Evolutionary conservation across 768 basidiomycete species (phyloP).

Genomic region (Mycena epipterygia): DNA sequence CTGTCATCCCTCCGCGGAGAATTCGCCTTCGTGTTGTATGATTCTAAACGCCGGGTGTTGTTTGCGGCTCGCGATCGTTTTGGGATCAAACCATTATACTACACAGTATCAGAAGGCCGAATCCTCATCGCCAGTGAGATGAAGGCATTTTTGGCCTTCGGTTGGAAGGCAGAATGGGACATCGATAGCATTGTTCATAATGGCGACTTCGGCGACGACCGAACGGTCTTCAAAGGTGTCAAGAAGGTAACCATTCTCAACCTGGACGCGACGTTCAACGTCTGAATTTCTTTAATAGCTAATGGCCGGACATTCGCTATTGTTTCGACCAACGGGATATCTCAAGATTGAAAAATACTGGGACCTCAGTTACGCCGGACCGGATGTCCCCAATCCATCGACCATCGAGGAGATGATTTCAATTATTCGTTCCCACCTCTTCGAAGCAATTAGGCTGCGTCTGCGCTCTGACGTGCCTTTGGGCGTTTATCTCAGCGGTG

Average conservation of each 20-base stretch:
- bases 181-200: conserved; percentile 23
- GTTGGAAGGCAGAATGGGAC: conserved; percentile 32
- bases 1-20: conserved; percentile 25
- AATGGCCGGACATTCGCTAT: conserved; percentile 7
- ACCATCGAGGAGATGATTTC: not conserved
- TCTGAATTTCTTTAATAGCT: too few relatives aligned
- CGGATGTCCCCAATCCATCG: not conserved
- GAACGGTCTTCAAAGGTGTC: too few relatives aligned
- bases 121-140: conserved; percentile 32
- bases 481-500: conserved; percentile 24
- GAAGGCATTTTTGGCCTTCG: conserved; percentile 25
- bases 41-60: conserved; percentile 5
- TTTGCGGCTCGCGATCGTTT: conserved; percentile 35
- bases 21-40: conserved; percentile 34
- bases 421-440: not conserved
- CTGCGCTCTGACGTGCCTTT: conserved; percentile 10
- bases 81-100: conserved; percentile 35
- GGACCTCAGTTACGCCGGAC: not conserved
- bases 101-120: conserved; percentile 14
- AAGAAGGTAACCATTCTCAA: conserved; percentile 8
- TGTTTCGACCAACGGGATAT: not conserved
- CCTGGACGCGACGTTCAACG: too few relatives aligned
- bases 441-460: conserved; percentile 4
- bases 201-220: conserved; percentile 13
- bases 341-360: not conserved